Conservation (phyloP, 139 green algal genomes). For the Edaphochlamys debaryana region DNA sequence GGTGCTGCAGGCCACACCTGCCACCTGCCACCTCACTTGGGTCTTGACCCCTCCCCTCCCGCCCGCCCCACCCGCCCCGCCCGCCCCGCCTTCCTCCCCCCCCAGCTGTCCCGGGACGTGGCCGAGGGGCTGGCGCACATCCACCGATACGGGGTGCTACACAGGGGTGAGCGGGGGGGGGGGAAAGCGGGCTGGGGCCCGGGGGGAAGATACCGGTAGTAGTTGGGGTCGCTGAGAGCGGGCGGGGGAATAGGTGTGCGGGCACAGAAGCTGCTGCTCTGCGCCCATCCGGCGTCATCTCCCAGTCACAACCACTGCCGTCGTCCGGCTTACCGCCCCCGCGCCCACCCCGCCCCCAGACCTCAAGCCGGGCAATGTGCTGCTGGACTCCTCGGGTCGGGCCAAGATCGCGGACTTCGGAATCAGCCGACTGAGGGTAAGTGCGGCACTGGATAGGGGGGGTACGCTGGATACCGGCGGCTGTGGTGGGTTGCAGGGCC, state of each 20-base stretch:
- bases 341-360: constrained; percentile 57
- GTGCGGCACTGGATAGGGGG: neutral
- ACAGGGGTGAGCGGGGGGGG: constrained; percentile 45
- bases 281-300: no score
- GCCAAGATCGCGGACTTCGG: constrained; percentile 91
- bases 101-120: constrained; percentile 66
- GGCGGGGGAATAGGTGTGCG: no score
- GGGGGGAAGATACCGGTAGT: neutral
- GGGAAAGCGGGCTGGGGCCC: neutral
- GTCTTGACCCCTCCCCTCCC: no score
- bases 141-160: constrained; percentile 80
- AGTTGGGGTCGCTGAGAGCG: no score
- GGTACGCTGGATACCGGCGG: no score
- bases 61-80: neutral
- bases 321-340: no score
- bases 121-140: constrained; percentile 77
- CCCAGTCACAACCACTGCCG: no score
- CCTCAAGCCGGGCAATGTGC: constrained; percentile 84
- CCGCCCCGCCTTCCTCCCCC: neutral
- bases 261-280: no score
- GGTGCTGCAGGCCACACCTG: no score
- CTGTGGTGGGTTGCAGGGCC: no score
- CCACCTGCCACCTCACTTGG: no score
- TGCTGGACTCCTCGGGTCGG: constrained; percentile 68
- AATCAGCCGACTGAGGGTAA: constrained; percentile 73